A percentile compares a stretch with the other conserved stretches of the same genome.
Evolutionary conservation across 305 asterid species (phyloP).

Genomic region (Solanum aculeatissimum): DNA sequence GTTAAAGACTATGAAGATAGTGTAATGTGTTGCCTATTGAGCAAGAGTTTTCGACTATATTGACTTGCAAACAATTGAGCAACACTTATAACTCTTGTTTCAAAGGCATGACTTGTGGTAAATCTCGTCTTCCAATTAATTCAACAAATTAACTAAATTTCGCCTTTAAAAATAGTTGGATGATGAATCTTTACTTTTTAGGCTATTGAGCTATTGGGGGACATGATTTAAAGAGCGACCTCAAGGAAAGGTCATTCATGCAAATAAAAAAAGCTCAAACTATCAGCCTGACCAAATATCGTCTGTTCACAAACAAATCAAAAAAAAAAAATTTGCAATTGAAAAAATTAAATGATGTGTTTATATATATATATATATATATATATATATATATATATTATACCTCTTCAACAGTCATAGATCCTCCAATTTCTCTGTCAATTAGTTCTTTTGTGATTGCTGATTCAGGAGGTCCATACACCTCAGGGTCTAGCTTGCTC

Average conservation of each 20-base stretch:
- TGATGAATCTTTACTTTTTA: not conserved
- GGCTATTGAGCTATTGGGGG: not conserved
- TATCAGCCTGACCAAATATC: not conserved
- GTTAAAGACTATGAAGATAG: not conserved
- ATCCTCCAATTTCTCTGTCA: slow-evolving; percentile 37
- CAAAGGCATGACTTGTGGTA: too few relatives aligned
- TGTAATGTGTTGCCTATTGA: not conserved
- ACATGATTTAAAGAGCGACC: not conserved
- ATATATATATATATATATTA: too few relatives aligned
- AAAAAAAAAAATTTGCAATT: not conserved
- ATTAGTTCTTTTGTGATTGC: slow-evolving; percentile 41
- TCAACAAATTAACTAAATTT: not conserved
- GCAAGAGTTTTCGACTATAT: not conserved
- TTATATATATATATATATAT: not conserved
- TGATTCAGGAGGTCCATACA: slow-evolving; percentile 71
- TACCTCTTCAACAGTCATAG: slow-evolving; percentile 48
- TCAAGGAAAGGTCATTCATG: not conserved
- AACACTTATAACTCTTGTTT: not conserved
- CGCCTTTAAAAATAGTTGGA: not conserved
- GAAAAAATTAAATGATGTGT: not conserved
- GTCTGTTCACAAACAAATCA: not conserved
- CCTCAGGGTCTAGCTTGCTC: slow-evolving; percentile 56
- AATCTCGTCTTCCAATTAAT: not conserved
- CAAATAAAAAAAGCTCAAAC: not conserved
- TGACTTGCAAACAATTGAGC: not conserved